phyloP scores from a whole-genome alignment of 1,139 yeast genomes.

The Kodamaea anthophila region DNA sequence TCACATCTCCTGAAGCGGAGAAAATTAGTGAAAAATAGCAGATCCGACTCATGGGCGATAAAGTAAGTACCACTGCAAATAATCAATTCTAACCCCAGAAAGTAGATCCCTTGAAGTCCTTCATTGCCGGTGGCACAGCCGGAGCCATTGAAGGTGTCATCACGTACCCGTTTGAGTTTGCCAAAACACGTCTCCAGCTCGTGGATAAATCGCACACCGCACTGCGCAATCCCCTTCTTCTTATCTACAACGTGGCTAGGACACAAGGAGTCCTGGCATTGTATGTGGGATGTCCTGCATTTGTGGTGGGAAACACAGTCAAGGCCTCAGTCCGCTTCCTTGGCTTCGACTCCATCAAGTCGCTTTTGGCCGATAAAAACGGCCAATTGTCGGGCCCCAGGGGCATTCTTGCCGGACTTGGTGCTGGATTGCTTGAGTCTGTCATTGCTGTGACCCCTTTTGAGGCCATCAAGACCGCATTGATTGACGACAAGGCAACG shows the following conservation, averaged over 20 bases:
- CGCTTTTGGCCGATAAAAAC: conserved; percentile 67
- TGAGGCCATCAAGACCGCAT: conserved; percentile 92
- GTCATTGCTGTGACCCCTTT: conserved; percentile 94
- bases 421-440: conserved; percentile 91
- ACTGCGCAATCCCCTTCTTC: conserved; percentile 76
- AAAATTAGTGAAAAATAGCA: too few species aligned
- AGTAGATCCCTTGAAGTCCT: conserved; percentile 64
- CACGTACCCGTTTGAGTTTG: conserved; percentile 95
- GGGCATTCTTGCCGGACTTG: conserved; percentile 91
- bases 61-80: conserved; percentile 8
- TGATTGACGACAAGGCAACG: conserved; percentile 85
- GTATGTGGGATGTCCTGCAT: conserved; percentile 97
- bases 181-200: conserved; percentile 87
- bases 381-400: conserved; percentile 86
- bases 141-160: conserved; percentile 90
- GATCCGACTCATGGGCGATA: conserved; percentile 6
- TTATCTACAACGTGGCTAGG: conserved; percentile 67
- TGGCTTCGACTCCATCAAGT: conserved; percentile 85
- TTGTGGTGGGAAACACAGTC: conserved; percentile 90
- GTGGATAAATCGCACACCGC: conserved; percentile 62
- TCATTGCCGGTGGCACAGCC: conserved; percentile 90
- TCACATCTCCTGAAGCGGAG: too few species aligned
- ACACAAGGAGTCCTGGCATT: conserved; percentile 75
- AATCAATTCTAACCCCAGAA: conserved; percentile 12
- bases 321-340: conserved; percentile 91